These are phyloP conservation scores for Marsdenia floribunda DNA, from an alignment of 257 asterid genomes.

Conservation along the genomic window DNA sequence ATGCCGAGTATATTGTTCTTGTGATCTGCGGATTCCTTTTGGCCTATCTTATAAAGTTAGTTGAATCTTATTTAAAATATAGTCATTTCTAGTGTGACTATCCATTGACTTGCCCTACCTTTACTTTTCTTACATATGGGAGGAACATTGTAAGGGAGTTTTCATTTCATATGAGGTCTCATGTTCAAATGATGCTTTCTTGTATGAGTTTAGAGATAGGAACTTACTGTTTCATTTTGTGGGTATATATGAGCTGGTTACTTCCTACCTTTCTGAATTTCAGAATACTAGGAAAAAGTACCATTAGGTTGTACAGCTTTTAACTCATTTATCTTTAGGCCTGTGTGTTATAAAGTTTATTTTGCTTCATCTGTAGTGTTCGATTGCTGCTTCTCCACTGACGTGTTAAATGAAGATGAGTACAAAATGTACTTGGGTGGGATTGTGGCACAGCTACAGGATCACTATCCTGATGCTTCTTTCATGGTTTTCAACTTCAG, in stretches of 20 bases:
- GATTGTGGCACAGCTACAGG: conserved; percentile 95
- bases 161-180: neutral
- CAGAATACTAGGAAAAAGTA: neutral
- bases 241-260: neutral
- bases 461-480: conserved; percentile 93
- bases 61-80: neutral
- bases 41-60: neutral
- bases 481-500: conserved; percentile 97
- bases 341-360: neutral
- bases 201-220: neutral
- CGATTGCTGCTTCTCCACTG: conserved; percentile 97
- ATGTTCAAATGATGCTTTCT: neutral
- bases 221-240: neutral
- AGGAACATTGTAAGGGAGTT: neutral
- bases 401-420: conserved; percentile 86
- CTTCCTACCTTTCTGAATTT: neutral
- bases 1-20: neutral
- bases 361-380: conserved; percentile 58
- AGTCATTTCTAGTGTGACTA: neutral
- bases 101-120: neutral
- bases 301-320: neutral
- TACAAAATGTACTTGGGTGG: conserved; percentile 85
- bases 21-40: neutral
- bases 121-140: neutral
- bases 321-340: neutral